Evolutionary conservation across 371 early-diverging fungal genomes (phyloP), one percentile per base, ranked within the genome.

Genomic region (Actinomucor elegans): DNA sequence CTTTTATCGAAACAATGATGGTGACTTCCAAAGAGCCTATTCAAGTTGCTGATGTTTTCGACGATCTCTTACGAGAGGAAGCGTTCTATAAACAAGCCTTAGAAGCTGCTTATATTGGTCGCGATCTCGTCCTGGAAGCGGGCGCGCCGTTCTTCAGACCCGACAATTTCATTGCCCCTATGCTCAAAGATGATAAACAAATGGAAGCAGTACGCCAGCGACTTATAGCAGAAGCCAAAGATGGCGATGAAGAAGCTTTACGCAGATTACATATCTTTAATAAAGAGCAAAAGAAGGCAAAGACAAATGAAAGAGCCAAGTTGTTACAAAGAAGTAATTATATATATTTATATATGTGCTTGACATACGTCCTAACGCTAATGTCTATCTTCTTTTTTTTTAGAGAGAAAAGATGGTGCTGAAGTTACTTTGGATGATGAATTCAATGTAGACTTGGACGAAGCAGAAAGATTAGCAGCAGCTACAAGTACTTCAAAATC

Each of bases 161-260:
- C 2, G 89, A 86, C 47, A 96, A 96, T 48, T 97, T 92, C 63
- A 96, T 92, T 82, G 97, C 97, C 24, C 96, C 96, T 74, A 97
- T 97, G 98, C 78, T 97, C 60, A 97, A 97, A 77, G 80, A 91
- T 2, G 98, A 97, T 63, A 88, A 88, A 53, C 96, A 96, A 59
- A 96, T 97, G 97, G 81, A 81, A 40, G 85, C 75, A 61, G 80
- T 91, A 48, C 58, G 55, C 21, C 53, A 58, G 41, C 35, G 50
- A 54, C 26, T 63, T 6, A 36, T 63, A 12, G 50, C 48, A 6
- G 59, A 63, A 41, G 64, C 64, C 1, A 53, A 63, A 10, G 59
- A 58, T n/a, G 64, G 64, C 3, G 48, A 63, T 29, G 64, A 63
- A 29, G 64, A 63, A 17, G 64, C 64, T 23, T 48, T 58, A 28